Percentiles rank a stretch among this genome's conserved stretches.
Evolutionary conservation across 2,329 filamentous ascomycete genomes (phyloP).

Genomic region (Calonectria pseudoturangicola): DNA sequence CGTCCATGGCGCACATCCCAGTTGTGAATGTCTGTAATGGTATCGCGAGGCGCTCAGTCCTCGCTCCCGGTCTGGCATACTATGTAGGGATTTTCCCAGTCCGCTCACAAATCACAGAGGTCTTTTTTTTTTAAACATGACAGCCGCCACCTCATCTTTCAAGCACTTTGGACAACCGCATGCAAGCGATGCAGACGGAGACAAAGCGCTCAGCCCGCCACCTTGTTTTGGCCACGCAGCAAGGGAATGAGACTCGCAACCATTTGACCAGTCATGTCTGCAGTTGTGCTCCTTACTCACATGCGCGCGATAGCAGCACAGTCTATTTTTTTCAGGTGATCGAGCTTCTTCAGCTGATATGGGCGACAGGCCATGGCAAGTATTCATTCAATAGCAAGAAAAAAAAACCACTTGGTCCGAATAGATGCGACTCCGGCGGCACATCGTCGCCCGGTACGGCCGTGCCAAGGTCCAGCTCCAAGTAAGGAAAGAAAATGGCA

Average conservation of each 20-base stretch:
- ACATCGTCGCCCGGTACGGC: constrained; percentile 38
- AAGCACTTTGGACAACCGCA: constrained; percentile 16
- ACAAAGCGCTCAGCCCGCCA: constrained; percentile 44
- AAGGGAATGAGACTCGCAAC: constrained; percentile 36
- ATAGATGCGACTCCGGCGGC: constrained; percentile 33
- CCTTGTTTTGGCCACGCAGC: constrained; percentile 38
- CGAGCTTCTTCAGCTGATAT: constrained; percentile 31
- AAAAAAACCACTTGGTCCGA: constrained; percentile 22
- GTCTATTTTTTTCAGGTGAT: constrained; percentile 19
- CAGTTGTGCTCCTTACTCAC: neutral
- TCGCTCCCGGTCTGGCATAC: constrained; percentile 25
- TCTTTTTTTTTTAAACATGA: constrained; percentile 18
- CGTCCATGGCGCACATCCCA: constrained; percentile 8
- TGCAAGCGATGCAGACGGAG: constrained; percentile 35
- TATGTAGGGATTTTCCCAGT: constrained; percentile 42
- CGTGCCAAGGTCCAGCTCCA: constrained; percentile 33
- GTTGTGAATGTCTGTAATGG: constrained; percentile 27
- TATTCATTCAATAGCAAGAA: neutral
- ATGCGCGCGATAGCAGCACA: neutral
- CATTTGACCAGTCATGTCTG: constrained; percentile 21
- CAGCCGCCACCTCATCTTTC: constrained; percentile 23
- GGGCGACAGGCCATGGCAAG: constrained; percentile 1
- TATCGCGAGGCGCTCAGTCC: constrained; percentile 27
- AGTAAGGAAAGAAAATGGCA: constrained; percentile 46
- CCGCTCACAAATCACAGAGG: constrained; percentile 13